A percentile compares a stretch with the other conserved stretches of the same genome.
phyloP scores from a whole-genome alignment of 495 filamentous ascomycete genomes.

The Wilcoxina mikolae region DNA sequence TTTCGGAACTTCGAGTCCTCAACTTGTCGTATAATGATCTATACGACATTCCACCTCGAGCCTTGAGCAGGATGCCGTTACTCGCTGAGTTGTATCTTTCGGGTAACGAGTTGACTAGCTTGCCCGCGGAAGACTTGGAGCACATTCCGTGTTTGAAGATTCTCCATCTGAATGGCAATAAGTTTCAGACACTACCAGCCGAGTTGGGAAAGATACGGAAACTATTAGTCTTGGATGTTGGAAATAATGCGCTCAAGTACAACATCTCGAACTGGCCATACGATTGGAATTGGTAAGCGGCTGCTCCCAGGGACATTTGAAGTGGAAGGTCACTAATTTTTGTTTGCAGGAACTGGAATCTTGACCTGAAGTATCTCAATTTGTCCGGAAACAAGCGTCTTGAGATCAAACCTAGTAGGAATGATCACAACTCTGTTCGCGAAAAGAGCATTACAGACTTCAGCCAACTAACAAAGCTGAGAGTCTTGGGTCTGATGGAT shows the following conservation, averaged over 20 bases:
- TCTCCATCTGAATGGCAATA: slow-evolving; percentile 90
- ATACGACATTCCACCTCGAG: slow-evolving; percentile 76
- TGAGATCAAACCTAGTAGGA: slow-evolving; percentile 77
- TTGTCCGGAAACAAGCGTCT: slow-evolving; percentile 92
- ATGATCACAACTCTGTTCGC: slow-evolving; percentile 36
- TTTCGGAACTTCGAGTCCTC: slow-evolving; percentile 71
- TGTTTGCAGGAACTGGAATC: slow-evolving; percentile 58
- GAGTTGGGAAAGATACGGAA: slow-evolving; percentile 90
- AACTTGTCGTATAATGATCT: slow-evolving; percentile 93
- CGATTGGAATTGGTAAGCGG: slow-evolving; percentile 81
- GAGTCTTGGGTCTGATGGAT: slow-evolving; percentile 91
- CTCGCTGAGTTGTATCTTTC: slow-evolving; percentile 88
- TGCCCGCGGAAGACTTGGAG: slow-evolving; percentile 91
- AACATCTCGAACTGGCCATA: slow-evolving; percentile 99
- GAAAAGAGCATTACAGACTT: slow-evolving; percentile 81
- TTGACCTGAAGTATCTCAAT: slow-evolving; percentile 85
- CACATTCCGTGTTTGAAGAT: slow-evolving; percentile 71
- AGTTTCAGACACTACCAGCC: slow-evolving; percentile 90
- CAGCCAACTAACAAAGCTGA: slow-evolving; percentile 65
- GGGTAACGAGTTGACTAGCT: slow-evolving; percentile 78
- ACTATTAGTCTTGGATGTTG: slow-evolving; percentile 79
- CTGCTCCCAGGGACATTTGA: background rate
- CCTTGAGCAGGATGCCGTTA: slow-evolving; percentile 72
- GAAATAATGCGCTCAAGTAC: slow-evolving; percentile 94
- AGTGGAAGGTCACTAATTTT: background rate